phyloP scores from a whole-genome alignment of 2,329 filamentous ascomycete species.

The Ramularia endophylla region DNA sequence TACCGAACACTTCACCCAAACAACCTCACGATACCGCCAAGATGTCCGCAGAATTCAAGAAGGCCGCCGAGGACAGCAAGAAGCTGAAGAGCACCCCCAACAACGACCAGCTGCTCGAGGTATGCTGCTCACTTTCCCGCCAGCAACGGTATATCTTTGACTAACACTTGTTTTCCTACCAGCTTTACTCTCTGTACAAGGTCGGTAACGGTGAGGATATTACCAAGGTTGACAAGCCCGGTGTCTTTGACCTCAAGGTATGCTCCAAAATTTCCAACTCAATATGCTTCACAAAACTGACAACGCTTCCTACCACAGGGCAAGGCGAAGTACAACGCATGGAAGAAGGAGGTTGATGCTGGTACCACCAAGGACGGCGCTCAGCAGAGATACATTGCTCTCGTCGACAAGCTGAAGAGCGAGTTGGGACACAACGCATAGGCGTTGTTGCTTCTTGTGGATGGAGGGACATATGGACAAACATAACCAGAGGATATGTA shows the following conservation, averaged over 20 bases:
- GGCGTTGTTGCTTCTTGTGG: too few relatives aligned
- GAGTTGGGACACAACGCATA: constrained; percentile 61
- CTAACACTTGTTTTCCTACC: constrained; percentile 25
- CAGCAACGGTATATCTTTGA: too few relatives aligned
- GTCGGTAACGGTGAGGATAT: constrained; percentile 36
- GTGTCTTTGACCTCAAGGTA: constrained; percentile 67
- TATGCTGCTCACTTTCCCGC: constrained; percentile 21
- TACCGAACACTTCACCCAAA: background rate
- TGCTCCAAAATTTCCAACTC: background rate
- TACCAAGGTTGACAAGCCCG: constrained; percentile 45
- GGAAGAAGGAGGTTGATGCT: constrained; percentile 64
- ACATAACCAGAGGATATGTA: too few relatives aligned
- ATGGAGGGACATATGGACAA: too few relatives aligned
- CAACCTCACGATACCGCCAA: background rate
- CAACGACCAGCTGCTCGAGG: constrained; percentile 60
- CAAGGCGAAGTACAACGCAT: constrained; percentile 74
- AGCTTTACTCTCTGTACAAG: constrained; percentile 51
- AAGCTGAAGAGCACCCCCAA: constrained; percentile 61
- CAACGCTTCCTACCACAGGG: constrained; percentile 18
- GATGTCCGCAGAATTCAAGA: constrained; percentile 68
- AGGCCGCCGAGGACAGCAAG: constrained; percentile 61
- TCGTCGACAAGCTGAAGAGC: constrained; percentile 66
- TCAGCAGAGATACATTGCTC: constrained; percentile 68
- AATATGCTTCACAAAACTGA: background rate
- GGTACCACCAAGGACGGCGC: constrained; percentile 59